Evolutionary conservation across 768 basidiomycete genomes (phyloP).

Genomic region (Tylopilus rubrobrunneus): DNA sequence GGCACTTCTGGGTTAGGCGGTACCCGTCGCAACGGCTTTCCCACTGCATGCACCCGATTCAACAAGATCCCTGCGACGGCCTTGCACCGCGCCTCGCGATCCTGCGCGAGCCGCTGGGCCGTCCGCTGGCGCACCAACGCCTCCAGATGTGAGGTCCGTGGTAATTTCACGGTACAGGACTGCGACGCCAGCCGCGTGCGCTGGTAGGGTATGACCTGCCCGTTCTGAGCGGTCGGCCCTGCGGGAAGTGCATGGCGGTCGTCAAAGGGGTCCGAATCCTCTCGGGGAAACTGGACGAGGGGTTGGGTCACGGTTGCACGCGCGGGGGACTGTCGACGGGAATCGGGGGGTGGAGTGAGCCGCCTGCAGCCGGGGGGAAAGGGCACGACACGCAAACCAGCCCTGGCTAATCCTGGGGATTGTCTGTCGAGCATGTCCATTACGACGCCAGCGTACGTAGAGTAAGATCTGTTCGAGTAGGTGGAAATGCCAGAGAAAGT

Average conservation of each 20-base stretch:
- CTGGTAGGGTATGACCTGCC: constrained; percentile 16
- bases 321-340: constrained; percentile 9
- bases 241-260: constrained; percentile 19
- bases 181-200: constrained; percentile 30
- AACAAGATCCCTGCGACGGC: constrained; percentile 59
- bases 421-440: constrained; percentile 21
- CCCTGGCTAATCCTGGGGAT: constrained; percentile 20
- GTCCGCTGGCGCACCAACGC: constrained; percentile 29
- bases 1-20: constrained; percentile 27
- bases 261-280: constrained; percentile 22
- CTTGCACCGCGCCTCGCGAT: constrained; percentile 41
- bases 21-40: constrained; percentile 49
- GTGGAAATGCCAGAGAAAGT: constrained; percentile 29
- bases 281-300: constrained; percentile 18
- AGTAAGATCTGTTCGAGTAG: constrained; percentile 14
- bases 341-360: constrained; percentile 13
- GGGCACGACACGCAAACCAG: constrained; percentile 24
- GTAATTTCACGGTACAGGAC: constrained; percentile 24
- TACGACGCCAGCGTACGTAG: constrained; percentile 27
- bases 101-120: constrained; percentile 31
- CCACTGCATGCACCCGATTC: constrained; percentile 47
- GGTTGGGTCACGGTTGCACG: constrained; percentile 15
- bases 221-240: not conserved
- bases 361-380: constrained; percentile 29
- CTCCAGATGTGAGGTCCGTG: constrained; percentile 21